phyloP scores from a whole-genome alignment of 768 basidiomycete species.

The Lactarius tabidus region DNA sequence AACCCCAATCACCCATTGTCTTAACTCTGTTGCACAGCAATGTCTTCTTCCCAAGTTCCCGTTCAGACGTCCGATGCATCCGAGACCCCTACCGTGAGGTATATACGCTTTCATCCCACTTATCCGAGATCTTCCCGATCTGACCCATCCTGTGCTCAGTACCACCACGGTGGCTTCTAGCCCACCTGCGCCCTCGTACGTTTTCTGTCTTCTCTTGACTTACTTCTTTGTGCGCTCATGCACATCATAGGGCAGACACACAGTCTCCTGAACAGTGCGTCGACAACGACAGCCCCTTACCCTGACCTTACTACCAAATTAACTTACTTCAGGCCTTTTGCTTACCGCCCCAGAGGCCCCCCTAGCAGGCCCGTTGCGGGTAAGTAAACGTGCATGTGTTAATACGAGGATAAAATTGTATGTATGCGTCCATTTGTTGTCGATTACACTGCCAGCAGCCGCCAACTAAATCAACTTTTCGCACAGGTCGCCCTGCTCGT shows the following conservation, averaged over 20 bases:
- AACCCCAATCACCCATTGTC: too few species aligned
- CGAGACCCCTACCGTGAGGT: background rate
- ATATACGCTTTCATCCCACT: too few species aligned
- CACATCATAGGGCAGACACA: background rate
- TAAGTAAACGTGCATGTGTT: background rate
- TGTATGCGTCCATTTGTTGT: background rate
- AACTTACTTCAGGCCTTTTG: background rate
- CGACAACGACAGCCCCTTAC: too few species aligned
- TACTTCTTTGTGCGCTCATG: background rate
- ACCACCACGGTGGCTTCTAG: background rate
- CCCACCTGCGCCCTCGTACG: background rate
- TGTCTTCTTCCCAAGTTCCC: too few species aligned
- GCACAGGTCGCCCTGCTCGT: background rate
- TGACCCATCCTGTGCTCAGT: background rate
- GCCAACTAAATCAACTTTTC: background rate
- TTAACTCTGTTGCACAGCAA: too few species aligned
- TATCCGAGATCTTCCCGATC: background rate
- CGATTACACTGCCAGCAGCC: background rate
- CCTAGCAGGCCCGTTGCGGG: background rate
- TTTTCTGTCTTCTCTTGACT: background rate
- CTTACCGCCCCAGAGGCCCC: constrained; percentile 16
- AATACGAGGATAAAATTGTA: background rate
- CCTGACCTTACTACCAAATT: background rate
- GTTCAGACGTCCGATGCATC: background rate
- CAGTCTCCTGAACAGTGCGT: constrained; percentile 5